Conservation (phyloP, 192 early-diverging fungal species). For the Gigaspora rosea region DNA sequence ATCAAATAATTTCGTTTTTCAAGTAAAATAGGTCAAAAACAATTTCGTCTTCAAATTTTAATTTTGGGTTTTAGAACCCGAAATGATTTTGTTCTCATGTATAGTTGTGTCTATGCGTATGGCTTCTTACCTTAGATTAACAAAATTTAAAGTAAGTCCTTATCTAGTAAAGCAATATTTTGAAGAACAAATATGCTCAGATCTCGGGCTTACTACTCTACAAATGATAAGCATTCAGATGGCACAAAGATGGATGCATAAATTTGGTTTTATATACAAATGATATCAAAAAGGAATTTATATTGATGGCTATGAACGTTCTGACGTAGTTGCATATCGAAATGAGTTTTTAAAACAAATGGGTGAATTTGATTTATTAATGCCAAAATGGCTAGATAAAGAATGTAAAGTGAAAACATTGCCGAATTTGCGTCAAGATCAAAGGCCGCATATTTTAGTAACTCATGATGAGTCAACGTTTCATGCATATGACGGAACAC, state of each 20-base stretch:
- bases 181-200: too few relatives aligned
- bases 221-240: background rate
- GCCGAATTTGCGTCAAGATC: too few relatives aligned
- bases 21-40: too few relatives aligned
- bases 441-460: too few relatives aligned
- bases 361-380: background rate
- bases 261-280: background rate
- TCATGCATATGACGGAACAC: background rate
- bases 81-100: too few relatives aligned
- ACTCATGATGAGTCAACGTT: background rate
- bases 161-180: too few relatives aligned
- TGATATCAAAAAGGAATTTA: constrained; percentile 7
- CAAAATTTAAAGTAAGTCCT: background rate
- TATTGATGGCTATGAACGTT: background rate
- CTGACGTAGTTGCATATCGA: background rate
- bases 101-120: background rate
- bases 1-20: too few relatives aligned
- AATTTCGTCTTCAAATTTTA: too few relatives aligned
- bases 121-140: background rate
- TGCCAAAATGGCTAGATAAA: too few relatives aligned
- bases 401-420: background rate
- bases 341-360: background rate
- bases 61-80: too few relatives aligned
- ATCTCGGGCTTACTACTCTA: too few relatives aligned
- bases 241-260: constrained; percentile 1